Conservation (phyloP, 768 basidiomycete species). For the Auricularia heimuer region DNA sequence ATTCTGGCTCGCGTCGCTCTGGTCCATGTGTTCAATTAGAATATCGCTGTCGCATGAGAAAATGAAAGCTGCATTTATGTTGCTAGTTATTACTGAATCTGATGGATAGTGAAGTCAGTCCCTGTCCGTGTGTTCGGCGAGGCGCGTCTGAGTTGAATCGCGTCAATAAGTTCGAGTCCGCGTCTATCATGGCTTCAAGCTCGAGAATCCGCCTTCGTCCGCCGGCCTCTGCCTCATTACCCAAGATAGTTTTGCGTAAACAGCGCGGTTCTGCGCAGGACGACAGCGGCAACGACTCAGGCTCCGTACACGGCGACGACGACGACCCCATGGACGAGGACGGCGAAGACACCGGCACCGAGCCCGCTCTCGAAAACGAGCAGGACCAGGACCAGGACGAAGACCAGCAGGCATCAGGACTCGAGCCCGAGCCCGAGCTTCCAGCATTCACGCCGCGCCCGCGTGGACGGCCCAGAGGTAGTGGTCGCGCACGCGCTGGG, state of each 20-base stretch:
- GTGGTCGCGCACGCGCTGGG: conserved; percentile 23
- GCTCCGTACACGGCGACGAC: background rate
- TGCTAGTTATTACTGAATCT: background rate
- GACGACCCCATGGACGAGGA: conserved; percentile 3
- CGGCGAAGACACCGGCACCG: conserved; percentile 8
- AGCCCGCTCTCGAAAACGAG: conserved; percentile 1
- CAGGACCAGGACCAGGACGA: conserved; percentile 13
- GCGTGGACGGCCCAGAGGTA: conserved; percentile 30
- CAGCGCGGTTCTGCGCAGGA: background rate
- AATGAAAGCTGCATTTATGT: background rate
- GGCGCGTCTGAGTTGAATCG: background rate
- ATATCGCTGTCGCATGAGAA: background rate
- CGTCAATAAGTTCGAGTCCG: background rate
- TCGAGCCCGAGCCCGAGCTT: conserved; percentile 16
- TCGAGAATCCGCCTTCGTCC: background rate
- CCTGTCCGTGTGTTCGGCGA: background rate
- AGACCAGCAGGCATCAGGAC: conserved; percentile 10
- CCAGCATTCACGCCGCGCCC: conserved; percentile 16
- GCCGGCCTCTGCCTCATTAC: background rate
- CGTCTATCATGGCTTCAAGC: background rate
- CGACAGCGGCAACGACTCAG: background rate
- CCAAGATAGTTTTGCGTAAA: background rate
- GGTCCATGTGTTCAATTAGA: background rate
- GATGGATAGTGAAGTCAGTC: background rate
- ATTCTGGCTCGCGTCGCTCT: background rate